Evolutionary conservation across 768 basidiomycete genomes (phyloP), one percentile per base, ranked within the genome.

Genomic region (Lactarius deliciosus): DNA sequence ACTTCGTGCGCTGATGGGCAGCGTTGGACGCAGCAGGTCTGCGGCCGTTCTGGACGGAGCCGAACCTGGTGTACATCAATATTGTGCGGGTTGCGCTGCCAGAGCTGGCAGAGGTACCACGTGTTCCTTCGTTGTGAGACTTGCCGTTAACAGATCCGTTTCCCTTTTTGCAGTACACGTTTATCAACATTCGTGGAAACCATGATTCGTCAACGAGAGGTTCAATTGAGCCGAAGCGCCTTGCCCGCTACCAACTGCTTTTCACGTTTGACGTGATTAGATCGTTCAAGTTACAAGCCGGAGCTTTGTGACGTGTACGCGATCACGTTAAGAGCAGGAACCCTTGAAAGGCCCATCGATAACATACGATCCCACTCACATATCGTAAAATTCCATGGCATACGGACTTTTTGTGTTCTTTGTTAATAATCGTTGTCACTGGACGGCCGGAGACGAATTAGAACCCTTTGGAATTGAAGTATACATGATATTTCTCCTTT

Each of bases 31-130:
- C 76, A 9, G 85, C 85, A 2, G 89, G 89, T 0, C 76, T 91
- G 50, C 78, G 89, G 38, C 87, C 89, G 3, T 91, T 91, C 78
- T 88, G 83, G 80, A 84, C 83, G 5, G 88, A 90, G 77, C 75
- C 80, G 47, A 83, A 81, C 70, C 73, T 82, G n/a, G 79, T 82
- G 34, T 81, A 80, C 57, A 65, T 79, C 20, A 82, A 82, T 71
- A 73, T 79, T 20, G 72, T 77, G 56, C 72, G 76, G 47, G 76
- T 76, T 45, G 75, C 69, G 57, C 73, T 72, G n/a, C 80, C 81
- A 2, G 77, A 76, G n/a, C 70, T 82, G 30, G 71, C 77, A 34
- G 79, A 82, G 76, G n/a, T n/a, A n/a, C n/a, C n/a, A 81, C 81
- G 66, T n/a, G 60, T 28, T 28, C 25, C 25, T 2, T 62, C 1